phyloP scores from a whole-genome alignment of 2,329 filamentous ascomycete species.

The Fonsecaea erecta region DNA sequence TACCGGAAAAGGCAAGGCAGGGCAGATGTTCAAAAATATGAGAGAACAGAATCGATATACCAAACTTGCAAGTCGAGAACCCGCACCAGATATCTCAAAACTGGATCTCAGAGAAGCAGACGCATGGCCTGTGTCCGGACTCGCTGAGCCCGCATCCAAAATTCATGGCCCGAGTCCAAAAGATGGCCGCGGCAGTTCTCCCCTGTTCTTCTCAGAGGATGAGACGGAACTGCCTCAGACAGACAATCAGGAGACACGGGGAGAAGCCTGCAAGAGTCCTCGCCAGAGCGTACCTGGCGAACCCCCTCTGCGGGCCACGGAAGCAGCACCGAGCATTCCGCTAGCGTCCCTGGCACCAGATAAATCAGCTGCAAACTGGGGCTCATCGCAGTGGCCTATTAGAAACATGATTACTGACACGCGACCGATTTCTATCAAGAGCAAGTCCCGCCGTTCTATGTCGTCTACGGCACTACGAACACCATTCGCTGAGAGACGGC shows the following conservation, averaged over 20 bases:
- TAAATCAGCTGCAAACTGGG: background rate
- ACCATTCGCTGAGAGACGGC: background rate
- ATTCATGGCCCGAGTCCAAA: background rate
- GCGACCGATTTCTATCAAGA: too few species aligned
- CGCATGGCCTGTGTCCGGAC: conserved; percentile 14
- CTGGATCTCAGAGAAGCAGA: conserved; percentile 23
- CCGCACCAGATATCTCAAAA: conserved; percentile 22
- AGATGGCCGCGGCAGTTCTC: conserved; percentile 4
- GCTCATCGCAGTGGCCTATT: background rate
- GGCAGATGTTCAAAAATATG: conserved; percentile 31
- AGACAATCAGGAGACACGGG: background rate
- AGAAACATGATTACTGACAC: background rate
- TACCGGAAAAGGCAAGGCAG: conserved; percentile 5
- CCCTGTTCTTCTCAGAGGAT: conserved; percentile 26
- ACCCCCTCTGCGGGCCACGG: background rate
- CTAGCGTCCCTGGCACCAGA: background rate
- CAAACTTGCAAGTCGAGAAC: conserved; percentile 28
- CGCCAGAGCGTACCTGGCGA: background rate
- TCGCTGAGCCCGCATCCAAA: background rate
- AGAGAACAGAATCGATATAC: conserved; percentile 30
- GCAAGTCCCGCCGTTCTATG: background rate
- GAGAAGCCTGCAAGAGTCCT: background rate
- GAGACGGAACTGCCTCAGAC: background rate
- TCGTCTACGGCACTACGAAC: background rate
- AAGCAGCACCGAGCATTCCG: background rate